phyloP scores from a whole-genome alignment of 2,329 filamentous ascomycete genomes.

The Paecilomyces niveus region DNA sequence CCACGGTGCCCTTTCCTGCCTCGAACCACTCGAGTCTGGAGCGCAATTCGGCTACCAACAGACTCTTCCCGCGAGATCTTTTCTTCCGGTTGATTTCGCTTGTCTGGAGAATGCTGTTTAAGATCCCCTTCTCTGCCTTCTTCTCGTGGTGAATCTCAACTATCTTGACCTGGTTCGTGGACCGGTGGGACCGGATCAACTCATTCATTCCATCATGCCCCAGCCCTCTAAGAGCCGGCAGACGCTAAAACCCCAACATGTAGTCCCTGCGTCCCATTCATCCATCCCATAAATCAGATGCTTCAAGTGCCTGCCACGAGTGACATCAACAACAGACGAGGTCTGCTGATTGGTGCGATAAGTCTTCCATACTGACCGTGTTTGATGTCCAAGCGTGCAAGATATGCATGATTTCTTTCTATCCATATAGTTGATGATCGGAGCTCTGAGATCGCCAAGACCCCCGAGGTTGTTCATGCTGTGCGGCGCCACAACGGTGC shows the following conservation, averaged over 20 bases:
- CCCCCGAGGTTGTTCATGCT: neutral
- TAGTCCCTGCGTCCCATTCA: neutral
- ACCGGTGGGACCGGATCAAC: neutral
- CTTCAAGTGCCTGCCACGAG: neutral
- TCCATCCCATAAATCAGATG: neutral
- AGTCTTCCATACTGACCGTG: neutral
- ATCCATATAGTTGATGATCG: neutral
- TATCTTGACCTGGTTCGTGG: neutral
- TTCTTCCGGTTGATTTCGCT: neutral
- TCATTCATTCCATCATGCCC: neutral
- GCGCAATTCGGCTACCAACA: neutral
- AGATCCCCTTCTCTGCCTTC: too few relatives aligned
- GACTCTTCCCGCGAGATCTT: neutral
- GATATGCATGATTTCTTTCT: neutral
- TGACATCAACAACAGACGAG: neutral
- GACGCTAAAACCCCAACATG: neutral
- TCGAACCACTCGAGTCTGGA: constrained; percentile 7
- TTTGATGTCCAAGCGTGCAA: too few relatives aligned
- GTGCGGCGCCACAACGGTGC: neutral
- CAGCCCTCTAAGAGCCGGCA: neutral
- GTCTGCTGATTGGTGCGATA: neutral
- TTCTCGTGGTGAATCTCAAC: neutral
- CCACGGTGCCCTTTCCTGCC: neutral
- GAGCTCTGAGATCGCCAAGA: neutral
- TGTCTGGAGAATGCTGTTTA: neutral